These are phyloP conservation scores for Fonsecaea multimorphosa DNA, from an alignment of 2,329 filamentous ascomycete genomes.

Conservation along the genomic window DNA sequence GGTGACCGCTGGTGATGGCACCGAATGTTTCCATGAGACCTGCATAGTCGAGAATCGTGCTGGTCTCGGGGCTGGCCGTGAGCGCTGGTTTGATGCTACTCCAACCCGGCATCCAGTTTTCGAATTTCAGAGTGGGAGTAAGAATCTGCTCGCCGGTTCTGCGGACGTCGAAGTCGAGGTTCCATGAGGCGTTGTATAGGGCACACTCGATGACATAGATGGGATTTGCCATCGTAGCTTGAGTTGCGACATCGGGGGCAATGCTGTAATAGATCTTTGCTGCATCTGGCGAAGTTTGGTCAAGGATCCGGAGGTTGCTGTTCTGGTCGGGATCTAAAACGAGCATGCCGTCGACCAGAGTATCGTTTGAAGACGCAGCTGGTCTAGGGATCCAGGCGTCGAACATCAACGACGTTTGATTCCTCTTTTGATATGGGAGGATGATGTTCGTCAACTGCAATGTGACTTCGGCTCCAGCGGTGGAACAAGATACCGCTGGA, in stretches of 20 bases:
- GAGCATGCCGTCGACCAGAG: constrained; percentile 11
- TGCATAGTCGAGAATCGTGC: constrained; percentile 8
- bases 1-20: constrained; percentile 10
- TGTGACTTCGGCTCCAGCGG: constrained; percentile 7
- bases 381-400: constrained; percentile 11
- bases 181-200: constrained; percentile 5
- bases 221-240: constrained; percentile 4
- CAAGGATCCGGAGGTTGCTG: constrained; percentile 18
- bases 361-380: background rate
- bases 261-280: constrained; percentile 16
- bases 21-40: constrained; percentile 16
- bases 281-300: constrained; percentile 14
- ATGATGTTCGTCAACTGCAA: constrained; percentile 1
- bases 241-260: background rate
- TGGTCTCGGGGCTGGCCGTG: background rate
- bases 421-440: constrained; percentile 2
- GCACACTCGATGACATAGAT: constrained; percentile 11
- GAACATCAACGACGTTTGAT: constrained; percentile 7
- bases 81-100: constrained; percentile 15
- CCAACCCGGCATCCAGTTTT: constrained; percentile 18
- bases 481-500: constrained; percentile 6
- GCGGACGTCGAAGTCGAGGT: constrained; percentile 16
- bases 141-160: constrained; percentile 11
- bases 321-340: constrained; percentile 7
- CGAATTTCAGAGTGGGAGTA: constrained; percentile 3